These are phyloP conservation scores for Xanthoparmelia taractica DNA, from an alignment of 495 filamentous ascomycete species.

Conservation along the genomic window DNA sequence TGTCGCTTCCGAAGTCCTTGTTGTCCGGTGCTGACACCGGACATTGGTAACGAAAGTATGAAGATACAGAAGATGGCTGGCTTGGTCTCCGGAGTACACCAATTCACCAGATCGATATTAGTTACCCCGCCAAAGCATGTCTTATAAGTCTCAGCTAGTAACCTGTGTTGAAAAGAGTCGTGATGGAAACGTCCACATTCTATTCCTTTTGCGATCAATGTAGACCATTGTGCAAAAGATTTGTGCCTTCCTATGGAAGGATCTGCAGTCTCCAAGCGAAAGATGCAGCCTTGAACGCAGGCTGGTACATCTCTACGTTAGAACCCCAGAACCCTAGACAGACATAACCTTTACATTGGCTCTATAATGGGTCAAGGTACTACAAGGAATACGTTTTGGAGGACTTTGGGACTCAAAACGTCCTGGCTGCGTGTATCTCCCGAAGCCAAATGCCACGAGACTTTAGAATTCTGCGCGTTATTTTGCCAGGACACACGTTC, in stretches of 20 bases:
- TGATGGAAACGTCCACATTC: neutral
- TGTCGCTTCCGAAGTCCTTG: neutral
- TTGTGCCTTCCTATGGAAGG: neutral
- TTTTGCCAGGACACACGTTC: neutral
- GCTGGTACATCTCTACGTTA: neutral
- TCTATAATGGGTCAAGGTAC: neutral
- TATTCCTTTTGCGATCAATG: neutral
- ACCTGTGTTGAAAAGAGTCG: neutral
- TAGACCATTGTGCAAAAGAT: neutral
- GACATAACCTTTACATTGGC: neutral
- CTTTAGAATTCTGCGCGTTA: neutral
- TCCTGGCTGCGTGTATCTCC: neutral
- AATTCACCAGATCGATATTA: neutral
- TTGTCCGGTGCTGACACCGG: neutral
- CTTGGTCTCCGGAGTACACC: neutral
- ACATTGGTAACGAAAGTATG: neutral
- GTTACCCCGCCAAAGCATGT: neutral
- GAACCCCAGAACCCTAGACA: neutral
- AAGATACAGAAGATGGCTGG: neutral
- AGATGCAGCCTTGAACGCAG: neutral
- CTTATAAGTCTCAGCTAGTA: neutral
- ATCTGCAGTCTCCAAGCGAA: neutral
- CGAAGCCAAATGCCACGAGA: neutral
- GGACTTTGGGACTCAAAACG: neutral
- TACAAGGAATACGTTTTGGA: neutral